A percentile compares a stretch with the other conserved stretches of the same genome.
phyloP scores from a whole-genome alignment of 1,139 yeast species.

The Yamadazyma sp. region DNA sequence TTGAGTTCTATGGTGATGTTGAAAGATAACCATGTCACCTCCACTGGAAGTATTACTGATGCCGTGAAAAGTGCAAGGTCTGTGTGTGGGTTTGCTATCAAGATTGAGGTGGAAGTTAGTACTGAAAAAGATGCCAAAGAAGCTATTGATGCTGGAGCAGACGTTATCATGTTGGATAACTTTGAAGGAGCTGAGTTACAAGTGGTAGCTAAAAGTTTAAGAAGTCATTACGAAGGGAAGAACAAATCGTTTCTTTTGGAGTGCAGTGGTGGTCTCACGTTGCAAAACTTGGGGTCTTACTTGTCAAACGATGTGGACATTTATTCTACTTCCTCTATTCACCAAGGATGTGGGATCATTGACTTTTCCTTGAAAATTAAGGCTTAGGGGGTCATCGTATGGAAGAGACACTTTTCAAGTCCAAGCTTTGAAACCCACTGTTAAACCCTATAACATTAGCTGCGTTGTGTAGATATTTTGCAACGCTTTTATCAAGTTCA shows the following conservation, averaged over 20 bases:
- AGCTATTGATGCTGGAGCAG: slow-evolving; percentile 94
- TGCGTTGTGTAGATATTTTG: slow-evolving; percentile 35
- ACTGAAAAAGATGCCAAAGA: slow-evolving; percentile 82
- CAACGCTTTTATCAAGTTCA: slow-evolving; percentile 21
- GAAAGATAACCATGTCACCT: slow-evolving; percentile 90
- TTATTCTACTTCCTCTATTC: slow-evolving; percentile 90
- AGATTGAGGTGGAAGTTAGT: slow-evolving; percentile 91
- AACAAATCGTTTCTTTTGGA: slow-evolving; percentile 66
- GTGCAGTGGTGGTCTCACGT: slow-evolving; percentile 88
- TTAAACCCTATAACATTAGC: slow-evolving; percentile 43
- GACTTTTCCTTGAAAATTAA: slow-evolving; percentile 85
- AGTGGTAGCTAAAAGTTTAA: slow-evolving; percentile 63
- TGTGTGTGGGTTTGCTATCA: slow-evolving; percentile 86
- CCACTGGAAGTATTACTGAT: slow-evolving; percentile 85
- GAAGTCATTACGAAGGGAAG: slow-evolving; percentile 52
- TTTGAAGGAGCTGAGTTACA: slow-evolving; percentile 69
- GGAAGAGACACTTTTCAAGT: slow-evolving; percentile 38
- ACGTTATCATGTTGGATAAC: slow-evolving; percentile 92
- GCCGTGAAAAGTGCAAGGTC: slow-evolving; percentile 77
- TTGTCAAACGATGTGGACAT: slow-evolving; percentile 82
- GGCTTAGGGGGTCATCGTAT: slow-evolving; percentile 28
- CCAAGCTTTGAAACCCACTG: slow-evolving; percentile 43
- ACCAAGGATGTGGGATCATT: slow-evolving; percentile 80
- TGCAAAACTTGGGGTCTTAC: slow-evolving; percentile 62
- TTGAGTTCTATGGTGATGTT: slow-evolving; percentile 94